Base-by-base conservation (phyloP, 371 early-diverging fungal species). In the Saksenaea oblongispora region DNA sequence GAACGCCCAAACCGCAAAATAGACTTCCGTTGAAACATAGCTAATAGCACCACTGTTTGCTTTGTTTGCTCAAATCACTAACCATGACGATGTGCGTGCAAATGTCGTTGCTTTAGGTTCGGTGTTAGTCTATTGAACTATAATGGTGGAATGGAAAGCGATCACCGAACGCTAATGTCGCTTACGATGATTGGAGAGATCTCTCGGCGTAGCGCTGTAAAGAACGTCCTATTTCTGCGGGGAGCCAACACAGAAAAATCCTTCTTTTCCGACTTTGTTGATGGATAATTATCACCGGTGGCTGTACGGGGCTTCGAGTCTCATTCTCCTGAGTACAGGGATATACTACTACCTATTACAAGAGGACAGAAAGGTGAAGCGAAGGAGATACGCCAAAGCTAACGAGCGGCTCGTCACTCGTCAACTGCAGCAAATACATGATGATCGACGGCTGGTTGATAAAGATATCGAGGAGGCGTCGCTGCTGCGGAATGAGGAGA, bases 341-440 rank as follows among this genome's bases (percentile, higher is more conserved):
- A 4, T 22, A 8, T 4, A 10, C 5, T 78, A 75, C 28, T 71
- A 71, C 51, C 26, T 80, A 8, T 26, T 76, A 42, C 67, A 76
- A 44, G 70, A 80, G n/a, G 75, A 80, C 58, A 68, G 60, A 63
- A 54, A 61, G 47, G 71, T 65, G 34, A 70, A 70, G 35, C 59
- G 59, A 34, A 66, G 75, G 59, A 76, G 70, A 36, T 56, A 58
- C 17, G 65, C 64, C 15, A 56, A 62, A 4, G 58, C 55, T 2
- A 61, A 58, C 2, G 71, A 76, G 51, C 66, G 64, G 9, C 24
- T 66, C 1, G 64, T 75, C 1, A 31, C 69, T 11, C 55, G 61
- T 22, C 34, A 68, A 14, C 53, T 80, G 26, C 69, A 63, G 5
- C 70, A 75, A 58, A 69, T 74, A 24, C 65, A 70, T 17, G 51